Base-by-base conservation (phyloP, 2,329 filamentous ascomycete species). In the Colletotrichum sp. region DNA sequence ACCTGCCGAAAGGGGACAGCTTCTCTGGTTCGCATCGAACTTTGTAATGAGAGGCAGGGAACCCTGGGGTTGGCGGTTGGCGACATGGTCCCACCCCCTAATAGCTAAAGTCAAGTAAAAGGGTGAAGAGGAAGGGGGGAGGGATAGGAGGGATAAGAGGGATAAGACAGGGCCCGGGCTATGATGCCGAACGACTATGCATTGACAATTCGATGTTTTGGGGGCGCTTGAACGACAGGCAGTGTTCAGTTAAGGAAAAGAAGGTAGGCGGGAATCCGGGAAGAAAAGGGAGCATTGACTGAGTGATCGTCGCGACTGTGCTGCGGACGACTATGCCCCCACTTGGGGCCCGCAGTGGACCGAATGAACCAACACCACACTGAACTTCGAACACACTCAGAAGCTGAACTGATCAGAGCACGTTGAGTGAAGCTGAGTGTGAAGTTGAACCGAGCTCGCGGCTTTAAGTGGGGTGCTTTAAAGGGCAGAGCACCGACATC, bases 51-150 rank as follows among this genome's bases (percentile, higher is more conserved):
- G 43, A 48, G 38, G 36, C 61, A 67, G 57, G 68, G 72, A 67
- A 67, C 61, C 55, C 68, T 13, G 38, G 68, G 10, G 15, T 52
- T 24, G 43, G 18, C n/a, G 32, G 16, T 18, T 36, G 12, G 52
- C 66, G 48, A 30, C n/a, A 48, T 48, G 43, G 43, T 48, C 21
- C 68, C 61, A 30, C 21, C 52, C 68, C 68, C 61, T 71, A 43
- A 67, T 72, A 72, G 61, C n/a, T 52, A 26, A 75, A 26, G 60
- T 48, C 60, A 38, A 61, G 68, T 72, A 75, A 68, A 66, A 64
- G 73, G 63, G 34, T 67, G 52, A 65, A 43, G 32, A 13, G 36
- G 28, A 38, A 18, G 16, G 57, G 68, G 10, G 43, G n/a, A 21
- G n/a, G 43, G 38, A 43, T 18, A 10, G n/a, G n/a, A 21, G 2